Percentiles rank a stretch among this genome's conserved stretches.
phyloP scores from a whole-genome alignment of 225 moss, liverwort and hornwort genomes.

The Marchantia polymorpha region DNA sequence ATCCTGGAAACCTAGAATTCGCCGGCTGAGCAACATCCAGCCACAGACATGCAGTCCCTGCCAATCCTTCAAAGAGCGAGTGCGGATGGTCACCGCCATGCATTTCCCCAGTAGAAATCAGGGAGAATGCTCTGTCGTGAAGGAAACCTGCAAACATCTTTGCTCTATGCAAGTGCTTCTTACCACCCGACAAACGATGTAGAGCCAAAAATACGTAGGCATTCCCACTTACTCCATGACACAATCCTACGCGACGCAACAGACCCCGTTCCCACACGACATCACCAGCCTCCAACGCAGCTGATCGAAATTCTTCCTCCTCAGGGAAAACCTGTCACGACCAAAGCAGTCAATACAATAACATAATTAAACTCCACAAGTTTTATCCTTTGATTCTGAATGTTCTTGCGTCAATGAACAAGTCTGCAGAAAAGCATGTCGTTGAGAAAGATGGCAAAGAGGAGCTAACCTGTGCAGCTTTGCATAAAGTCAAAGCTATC shows the following conservation, averaged over 20 bases:
- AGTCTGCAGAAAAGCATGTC: too few relatives aligned
- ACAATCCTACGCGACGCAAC: conserved; percentile 75
- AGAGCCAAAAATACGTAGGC: conserved; percentile 80
- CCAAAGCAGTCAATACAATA: background rate
- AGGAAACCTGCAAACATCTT: conserved; percentile 74
- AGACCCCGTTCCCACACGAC: conserved; percentile 88
- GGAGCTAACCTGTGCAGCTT: conserved; percentile 68
- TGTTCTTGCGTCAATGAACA: too few relatives aligned
- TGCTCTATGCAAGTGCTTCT: conserved; percentile 72
- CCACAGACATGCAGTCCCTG: conserved; percentile 89
- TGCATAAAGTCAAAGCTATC: conserved; percentile 77
- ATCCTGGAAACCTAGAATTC: conserved; percentile 74
- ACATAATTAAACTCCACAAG: too few relatives aligned
- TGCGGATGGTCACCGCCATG: conserved; percentile 86
- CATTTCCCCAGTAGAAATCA: conserved; percentile 69
- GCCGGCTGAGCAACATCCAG: conserved; percentile 67
- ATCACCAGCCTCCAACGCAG: conserved; percentile 66
- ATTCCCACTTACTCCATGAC: conserved; percentile 90
- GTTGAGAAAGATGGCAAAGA: background rate
- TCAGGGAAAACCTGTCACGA: conserved; percentile 66
- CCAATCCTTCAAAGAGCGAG: conserved; percentile 86
- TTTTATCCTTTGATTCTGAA: too few relatives aligned
- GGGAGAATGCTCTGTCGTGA: conserved; percentile 55
- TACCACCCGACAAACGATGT: conserved; percentile 56
- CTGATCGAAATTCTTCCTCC: conserved; percentile 64